These are phyloP conservation scores for Cymbidium sinense DNA, from an alignment of 106 monocot species.

Conservation along the genomic window DNA sequence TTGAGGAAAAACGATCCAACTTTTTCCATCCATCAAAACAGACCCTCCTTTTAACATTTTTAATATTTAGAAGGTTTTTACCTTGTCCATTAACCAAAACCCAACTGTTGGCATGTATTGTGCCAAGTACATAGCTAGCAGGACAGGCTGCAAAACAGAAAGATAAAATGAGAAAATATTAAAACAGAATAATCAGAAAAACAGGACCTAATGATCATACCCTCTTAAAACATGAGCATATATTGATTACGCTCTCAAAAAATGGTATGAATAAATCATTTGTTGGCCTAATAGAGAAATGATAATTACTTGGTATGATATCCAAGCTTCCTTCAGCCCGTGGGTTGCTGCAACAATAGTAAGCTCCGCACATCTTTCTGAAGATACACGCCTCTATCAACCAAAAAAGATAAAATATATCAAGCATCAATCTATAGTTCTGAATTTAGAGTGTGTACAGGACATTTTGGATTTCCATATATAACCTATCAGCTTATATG, in stretches of 20 bases:
- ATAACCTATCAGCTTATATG: background rate
- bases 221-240: too few species aligned
- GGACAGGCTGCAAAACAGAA: slow-evolving; percentile 67
- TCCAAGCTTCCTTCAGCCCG: slow-evolving; percentile 96
- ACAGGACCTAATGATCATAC: background rate
- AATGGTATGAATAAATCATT: background rate
- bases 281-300: background rate
- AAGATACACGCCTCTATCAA: slow-evolving; percentile 46
- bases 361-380: slow-evolving; percentile 82
- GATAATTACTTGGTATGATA: slow-evolving; percentile 80
- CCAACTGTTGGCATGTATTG: slow-evolving; percentile 84
- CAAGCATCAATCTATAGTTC: background rate
- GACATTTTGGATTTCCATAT: background rate
- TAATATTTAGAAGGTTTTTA: slow-evolving; percentile 13
- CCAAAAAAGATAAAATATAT: background rate
- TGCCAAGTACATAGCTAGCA: slow-evolving; percentile 81
- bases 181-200: background rate
- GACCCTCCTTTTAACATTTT: background rate
- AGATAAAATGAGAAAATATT: background rate
- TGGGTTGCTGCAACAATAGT: slow-evolving; percentile 84
- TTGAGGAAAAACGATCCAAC: background rate
- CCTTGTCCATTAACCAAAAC: slow-evolving; percentile 91
- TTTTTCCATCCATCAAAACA: background rate
- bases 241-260: background rate
- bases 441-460: background rate